Percentiles rank a stretch among this genome's conserved stretches.
phyloP scores from a whole-genome alignment of 2,329 filamentous ascomycete species.

The Penicillium sp. region DNA sequence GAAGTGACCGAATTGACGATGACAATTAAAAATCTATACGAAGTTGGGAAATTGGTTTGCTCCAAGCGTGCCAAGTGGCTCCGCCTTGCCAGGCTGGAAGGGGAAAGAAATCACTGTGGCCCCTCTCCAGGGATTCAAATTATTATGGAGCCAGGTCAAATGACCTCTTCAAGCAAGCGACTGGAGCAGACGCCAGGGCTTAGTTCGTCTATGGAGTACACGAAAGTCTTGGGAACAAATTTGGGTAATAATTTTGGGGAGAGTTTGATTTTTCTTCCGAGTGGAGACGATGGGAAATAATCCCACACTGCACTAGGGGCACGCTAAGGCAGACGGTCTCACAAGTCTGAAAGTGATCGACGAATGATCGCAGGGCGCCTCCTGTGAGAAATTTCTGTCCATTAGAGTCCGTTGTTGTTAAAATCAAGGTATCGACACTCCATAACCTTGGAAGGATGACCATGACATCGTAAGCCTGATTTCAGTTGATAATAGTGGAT shows the following conservation, averaged over 20 bases:
- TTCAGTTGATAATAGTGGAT: background rate
- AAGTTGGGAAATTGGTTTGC: conserved; percentile 14
- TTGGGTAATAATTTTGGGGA: conserved; percentile 3
- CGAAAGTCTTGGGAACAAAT: background rate
- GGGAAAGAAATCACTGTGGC: background rate
- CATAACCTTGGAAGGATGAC: background rate
- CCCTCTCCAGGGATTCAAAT: background rate
- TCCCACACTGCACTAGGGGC: conserved; percentile 28
- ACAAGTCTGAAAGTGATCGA: conserved; percentile 26
- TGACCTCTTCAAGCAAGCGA: background rate
- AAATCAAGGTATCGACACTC: background rate
- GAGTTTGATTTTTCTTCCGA: conserved; percentile 2
- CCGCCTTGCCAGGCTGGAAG: conserved; percentile 2
- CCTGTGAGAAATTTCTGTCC: conserved; percentile 18
- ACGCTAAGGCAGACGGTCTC: conserved; percentile 30
- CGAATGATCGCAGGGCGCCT: conserved; percentile 18
- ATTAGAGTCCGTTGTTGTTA: background rate
- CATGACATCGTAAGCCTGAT: background rate
- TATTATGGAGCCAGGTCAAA: background rate
- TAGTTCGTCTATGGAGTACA: conserved; percentile 3
- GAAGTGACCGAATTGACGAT: conserved; percentile 12
- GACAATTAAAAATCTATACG: conserved; percentile 11
- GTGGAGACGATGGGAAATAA: conserved; percentile 21
- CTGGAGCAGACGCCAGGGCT: conserved; percentile 18
- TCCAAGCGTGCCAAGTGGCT: conserved; percentile 10